Conservation (phyloP, 805 yeast species). For the Myxozyma udenii region DNA sequence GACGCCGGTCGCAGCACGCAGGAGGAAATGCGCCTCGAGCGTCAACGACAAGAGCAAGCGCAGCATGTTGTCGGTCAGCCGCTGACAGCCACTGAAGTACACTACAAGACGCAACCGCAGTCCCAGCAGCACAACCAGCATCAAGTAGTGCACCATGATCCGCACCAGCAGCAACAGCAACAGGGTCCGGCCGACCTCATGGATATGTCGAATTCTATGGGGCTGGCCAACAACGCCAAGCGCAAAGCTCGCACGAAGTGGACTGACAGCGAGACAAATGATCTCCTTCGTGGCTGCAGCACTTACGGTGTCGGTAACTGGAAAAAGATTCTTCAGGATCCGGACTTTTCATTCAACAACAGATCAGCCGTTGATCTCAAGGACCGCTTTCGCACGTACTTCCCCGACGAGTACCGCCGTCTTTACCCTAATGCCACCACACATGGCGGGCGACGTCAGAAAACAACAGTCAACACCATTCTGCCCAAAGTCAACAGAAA, state of each 20-base stretch:
- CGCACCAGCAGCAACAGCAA: conserved; percentile 8
- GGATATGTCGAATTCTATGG: conserved; percentile 11
- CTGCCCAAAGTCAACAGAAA: conserved; percentile 46
- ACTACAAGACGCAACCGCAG: conserved; percentile 3
- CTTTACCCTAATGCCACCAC: conserved; percentile 47
- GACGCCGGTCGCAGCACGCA: not conserved
- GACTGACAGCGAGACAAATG: conserved; percentile 45
- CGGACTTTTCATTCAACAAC: conserved; percentile 41
- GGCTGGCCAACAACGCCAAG: conserved; percentile 10
- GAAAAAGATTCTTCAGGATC: conserved; percentile 46
- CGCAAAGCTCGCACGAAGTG: conserved; percentile 37
- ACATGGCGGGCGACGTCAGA: conserved; percentile 37
- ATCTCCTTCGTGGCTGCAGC: conserved; percentile 45
- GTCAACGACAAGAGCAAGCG: not conserved
- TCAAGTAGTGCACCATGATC: not conserved
- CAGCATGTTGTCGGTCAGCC: conserved; percentile 3
- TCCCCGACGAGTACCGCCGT: conserved; percentile 46
- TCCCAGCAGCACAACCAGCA: conserved; percentile 11
- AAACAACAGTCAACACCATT: conserved; percentile 29
- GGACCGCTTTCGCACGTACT: conserved; percentile 45
- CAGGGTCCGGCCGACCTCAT: conserved; percentile 7
- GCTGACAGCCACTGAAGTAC: conserved; percentile 1
- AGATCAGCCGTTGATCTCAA: conserved; percentile 48
- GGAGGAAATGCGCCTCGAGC: not conserved
- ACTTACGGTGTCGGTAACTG: conserved; percentile 42